phyloP scores from a whole-genome alignment of 345 rosid species.

The thale cress (Arabidopsis thaliana) region DNA sequence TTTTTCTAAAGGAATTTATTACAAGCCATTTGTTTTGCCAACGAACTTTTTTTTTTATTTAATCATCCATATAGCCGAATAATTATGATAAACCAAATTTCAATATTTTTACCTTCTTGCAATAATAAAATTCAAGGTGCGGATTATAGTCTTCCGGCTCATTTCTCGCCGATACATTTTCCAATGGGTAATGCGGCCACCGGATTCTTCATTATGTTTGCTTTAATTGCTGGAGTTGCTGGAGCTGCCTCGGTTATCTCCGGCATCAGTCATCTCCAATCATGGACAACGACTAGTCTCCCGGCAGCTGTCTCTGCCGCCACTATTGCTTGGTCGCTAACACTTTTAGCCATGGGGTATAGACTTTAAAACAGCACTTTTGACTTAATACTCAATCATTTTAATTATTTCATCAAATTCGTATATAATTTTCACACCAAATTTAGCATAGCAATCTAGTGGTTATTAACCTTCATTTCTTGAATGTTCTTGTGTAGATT shows the following conservation, averaged over 20 bases:
- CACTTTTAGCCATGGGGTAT: conserved; percentile 91
- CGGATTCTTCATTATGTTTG: conserved; percentile 82
- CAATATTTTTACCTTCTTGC: background rate
- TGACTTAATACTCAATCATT: background rate
- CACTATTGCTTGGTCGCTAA: conserved; percentile 84
- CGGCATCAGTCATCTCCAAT: conserved; percentile 70
- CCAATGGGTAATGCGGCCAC: conserved; percentile 99
- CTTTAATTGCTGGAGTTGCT: conserved; percentile 84
- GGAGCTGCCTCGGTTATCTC: conserved; percentile 79
- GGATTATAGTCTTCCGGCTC: conserved; percentile 72
- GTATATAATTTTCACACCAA: background rate
- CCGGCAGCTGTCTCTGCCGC: conserved; percentile 81
- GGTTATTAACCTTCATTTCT: background rate
- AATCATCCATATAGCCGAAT: background rate
- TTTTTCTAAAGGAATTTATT: background rate
- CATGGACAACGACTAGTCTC: conserved; percentile 62
- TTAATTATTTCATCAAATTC: background rate
- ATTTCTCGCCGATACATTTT: conserved; percentile 89
- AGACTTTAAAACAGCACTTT: conserved; percentile 1
- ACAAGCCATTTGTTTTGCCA: background rate
- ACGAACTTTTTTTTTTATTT: background rate
- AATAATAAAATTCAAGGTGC: conserved; percentile 58
- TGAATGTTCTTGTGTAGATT: conserved; percentile 53
- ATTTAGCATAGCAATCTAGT: background rate
- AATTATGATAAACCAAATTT: too few species aligned